A percentile compares a stretch with the other conserved stretches of the same genome.
Evolutionary conservation across 2,329 filamentous ascomycete genomes (phyloP).

Genomic region (Venturia aucupariae): DNA sequence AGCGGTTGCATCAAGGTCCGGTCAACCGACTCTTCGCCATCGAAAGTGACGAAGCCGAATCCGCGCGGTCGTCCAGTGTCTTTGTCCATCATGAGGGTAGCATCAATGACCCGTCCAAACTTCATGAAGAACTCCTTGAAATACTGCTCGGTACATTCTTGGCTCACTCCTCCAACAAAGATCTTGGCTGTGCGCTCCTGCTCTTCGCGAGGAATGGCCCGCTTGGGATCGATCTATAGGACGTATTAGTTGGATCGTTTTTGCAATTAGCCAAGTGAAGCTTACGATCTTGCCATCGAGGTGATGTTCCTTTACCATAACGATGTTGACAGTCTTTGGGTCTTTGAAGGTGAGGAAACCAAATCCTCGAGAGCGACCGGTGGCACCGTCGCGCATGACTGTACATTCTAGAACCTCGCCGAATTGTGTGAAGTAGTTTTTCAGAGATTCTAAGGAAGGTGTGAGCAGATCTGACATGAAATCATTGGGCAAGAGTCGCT

Average conservation of each 20-base stretch:
- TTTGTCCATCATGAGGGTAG: constrained; percentile 99
- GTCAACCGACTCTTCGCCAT: constrained; percentile 90
- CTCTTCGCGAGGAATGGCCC: constrained; percentile 92
- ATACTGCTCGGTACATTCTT: constrained; percentile 91
- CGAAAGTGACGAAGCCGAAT: constrained; percentile 97
- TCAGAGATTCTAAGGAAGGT: constrained; percentile 66
- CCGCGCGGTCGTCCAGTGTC: constrained; percentile 94
- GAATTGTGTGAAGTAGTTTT: constrained; percentile 96
- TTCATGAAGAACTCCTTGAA: constrained; percentile 96
- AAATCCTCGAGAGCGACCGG: constrained; percentile 88
- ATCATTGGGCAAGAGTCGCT: constrained; percentile 31
- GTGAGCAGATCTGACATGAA: constrained; percentile 10
- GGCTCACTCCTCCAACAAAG: constrained; percentile 94
- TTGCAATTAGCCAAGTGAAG: not conserved
- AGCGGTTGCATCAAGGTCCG: constrained; percentile 76
- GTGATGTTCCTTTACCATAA: constrained; percentile 99
- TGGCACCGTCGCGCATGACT: constrained; percentile 96
- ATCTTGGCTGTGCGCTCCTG: constrained; percentile 99
- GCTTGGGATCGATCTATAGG: constrained; percentile 86
- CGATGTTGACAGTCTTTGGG: constrained; percentile 93
- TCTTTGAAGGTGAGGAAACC: constrained; percentile 98
- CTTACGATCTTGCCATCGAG: constrained; percentile 96
- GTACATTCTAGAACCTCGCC: constrained; percentile 96
- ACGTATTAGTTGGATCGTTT: constrained; percentile 20
- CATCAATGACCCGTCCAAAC: constrained; percentile 92